Evolutionary conservation across 129 eudicot genomes (phyloP), one percentile per base, ranked within the genome.

Genomic region (Glebionis coronaria): DNA sequence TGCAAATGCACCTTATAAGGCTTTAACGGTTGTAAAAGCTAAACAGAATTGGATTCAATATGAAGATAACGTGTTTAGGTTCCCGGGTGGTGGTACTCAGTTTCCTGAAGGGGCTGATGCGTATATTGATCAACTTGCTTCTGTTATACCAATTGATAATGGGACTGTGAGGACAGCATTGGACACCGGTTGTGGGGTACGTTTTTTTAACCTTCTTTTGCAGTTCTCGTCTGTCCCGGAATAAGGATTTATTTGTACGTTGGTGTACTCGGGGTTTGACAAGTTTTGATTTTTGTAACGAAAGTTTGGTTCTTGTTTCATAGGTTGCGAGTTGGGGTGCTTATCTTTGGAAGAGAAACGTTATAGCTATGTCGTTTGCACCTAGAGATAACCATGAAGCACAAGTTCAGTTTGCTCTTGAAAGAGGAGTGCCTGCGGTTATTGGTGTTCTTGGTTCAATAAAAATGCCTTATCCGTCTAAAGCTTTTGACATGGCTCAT

Each of bases 1-100:
- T 16, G 80, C 84, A n/a, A n/a, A n/a, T 63, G 84, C 84, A 56
- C 87, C 87, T 0, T 75, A 78, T 61, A 82, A 82, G 55, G 77
- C 81, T 62, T 82, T 82, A 60, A 82, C 84, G 7, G 80, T 80
- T 23, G n/a, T 69, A 70, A 74, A 66, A n/a, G 79, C 79, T 13
- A 64, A 74, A 21, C 80, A 79, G 60, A 79, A 79, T 21, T 79
- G 83, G 83, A 79, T 79, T 28, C 74, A 73, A 19, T 79, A 79
- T 25, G 80, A 79, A 62, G 83, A 80, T 19, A 29, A 79, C 44
- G 76, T 69, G 47, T 74, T 79, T 45, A 63, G 83, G 74, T 74
- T 74, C 53, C 83, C 83, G 9, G 83, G 80, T 47, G 83, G 83
- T 0, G 83, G 83, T 13, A 79, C 80, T 29, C 78, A 72, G 83